phyloP scores from a whole-genome alignment of 768 basidiomycete species.

The Royoungia palumana region DNA sequence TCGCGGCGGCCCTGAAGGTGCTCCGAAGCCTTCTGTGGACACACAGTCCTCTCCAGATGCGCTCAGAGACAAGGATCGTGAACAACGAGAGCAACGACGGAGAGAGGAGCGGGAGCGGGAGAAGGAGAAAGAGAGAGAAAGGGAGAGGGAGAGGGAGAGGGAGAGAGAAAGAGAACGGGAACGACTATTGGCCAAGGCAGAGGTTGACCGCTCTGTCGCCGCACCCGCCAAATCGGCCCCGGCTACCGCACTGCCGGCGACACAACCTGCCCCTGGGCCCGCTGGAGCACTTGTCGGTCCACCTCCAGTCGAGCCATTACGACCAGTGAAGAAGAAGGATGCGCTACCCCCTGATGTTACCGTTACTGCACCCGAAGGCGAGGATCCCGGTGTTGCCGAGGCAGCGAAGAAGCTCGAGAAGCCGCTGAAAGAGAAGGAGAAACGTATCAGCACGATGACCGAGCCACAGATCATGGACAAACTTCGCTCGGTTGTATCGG shows the following conservation, averaged over 20 bases:
- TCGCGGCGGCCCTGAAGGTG: constrained; percentile 43
- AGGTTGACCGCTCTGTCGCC: constrained; percentile 38
- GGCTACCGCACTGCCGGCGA: constrained; percentile 41
- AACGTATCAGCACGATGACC: constrained; percentile 93
- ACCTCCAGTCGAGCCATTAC: constrained; percentile 70
- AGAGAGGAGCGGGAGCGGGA: constrained; percentile 35
- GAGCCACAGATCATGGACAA: constrained; percentile 99
- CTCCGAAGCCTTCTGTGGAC: constrained; percentile 31
- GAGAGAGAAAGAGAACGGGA: constrained; percentile 25
- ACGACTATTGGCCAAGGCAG: constrained; percentile 24
- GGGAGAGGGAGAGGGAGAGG: constrained; percentile 32
- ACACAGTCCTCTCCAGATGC: constrained; percentile 41
- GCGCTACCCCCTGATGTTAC: constrained; percentile 40
- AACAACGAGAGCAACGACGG: constrained; percentile 38
- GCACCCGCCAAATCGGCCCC: constrained; percentile 43
- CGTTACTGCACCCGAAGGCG: constrained; percentile 47
- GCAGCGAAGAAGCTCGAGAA: constrained; percentile 68
- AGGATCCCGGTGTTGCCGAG: constrained; percentile 54
- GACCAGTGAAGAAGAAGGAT: constrained; percentile 63
- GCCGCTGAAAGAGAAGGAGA: constrained; percentile 57
- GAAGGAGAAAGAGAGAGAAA: constrained; percentile 34
- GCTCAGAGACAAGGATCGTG: constrained; percentile 36
- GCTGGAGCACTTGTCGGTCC: constrained; percentile 53
- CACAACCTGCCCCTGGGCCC: constrained; percentile 44
- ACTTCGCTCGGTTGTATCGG: constrained; percentile 80